Percentiles rank a stretch among this genome's conserved stretches.
phyloP scores from a whole-genome alignment of 164 flowering plant species.

The Euptelea pleiosperma region DNA sequence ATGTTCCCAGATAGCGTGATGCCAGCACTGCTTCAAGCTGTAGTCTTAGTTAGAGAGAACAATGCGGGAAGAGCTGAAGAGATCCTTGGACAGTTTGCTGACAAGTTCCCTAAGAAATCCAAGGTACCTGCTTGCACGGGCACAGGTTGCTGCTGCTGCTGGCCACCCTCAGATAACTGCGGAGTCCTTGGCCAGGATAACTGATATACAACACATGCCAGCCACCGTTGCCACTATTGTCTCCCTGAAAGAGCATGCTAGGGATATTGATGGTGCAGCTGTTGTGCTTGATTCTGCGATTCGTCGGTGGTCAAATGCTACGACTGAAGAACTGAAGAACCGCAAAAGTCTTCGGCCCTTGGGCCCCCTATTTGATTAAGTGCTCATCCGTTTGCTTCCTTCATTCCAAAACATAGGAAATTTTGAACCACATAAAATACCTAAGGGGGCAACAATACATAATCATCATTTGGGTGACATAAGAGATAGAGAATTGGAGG shows the following conservation, averaged over 20 bases:
- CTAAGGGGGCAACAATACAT: too few relatives aligned
- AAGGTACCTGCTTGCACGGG: constrained; percentile 65
- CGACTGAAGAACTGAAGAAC: constrained; percentile 88
- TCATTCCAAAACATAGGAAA: too few relatives aligned
- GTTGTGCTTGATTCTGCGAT: constrained; percentile 71
- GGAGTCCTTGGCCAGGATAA: constrained; percentile 66
- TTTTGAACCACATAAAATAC: too few relatives aligned
- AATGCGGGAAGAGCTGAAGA: constrained; percentile 87
- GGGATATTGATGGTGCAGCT: constrained; percentile 75
- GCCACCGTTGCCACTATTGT: constrained; percentile 91
- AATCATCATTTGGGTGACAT: too few relatives aligned
- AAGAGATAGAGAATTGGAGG: too few relatives aligned
- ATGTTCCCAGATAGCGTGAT: constrained; percentile 64
- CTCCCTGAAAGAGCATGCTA: constrained; percentile 74
- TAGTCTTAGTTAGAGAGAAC: constrained; percentile 80
- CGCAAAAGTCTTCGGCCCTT: too few relatives aligned
- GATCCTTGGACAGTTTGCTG: constrained; percentile 55
- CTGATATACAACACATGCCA: constrained; percentile 94
- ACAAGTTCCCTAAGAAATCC: constrained; percentile 59
- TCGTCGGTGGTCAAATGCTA: constrained; percentile 75
- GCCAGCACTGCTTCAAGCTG: constrained; percentile 82
- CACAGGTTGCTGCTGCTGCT: constrained; percentile 89
- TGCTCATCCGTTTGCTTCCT: too few relatives aligned
- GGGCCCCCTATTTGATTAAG: too few relatives aligned
- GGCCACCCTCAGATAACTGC: constrained; percentile 73